Evolutionary conservation across 23 red algal genomes (phyloP), one percentile per base, ranked within the genome.

Genomic region (Gracilaria gracilis): DNA sequence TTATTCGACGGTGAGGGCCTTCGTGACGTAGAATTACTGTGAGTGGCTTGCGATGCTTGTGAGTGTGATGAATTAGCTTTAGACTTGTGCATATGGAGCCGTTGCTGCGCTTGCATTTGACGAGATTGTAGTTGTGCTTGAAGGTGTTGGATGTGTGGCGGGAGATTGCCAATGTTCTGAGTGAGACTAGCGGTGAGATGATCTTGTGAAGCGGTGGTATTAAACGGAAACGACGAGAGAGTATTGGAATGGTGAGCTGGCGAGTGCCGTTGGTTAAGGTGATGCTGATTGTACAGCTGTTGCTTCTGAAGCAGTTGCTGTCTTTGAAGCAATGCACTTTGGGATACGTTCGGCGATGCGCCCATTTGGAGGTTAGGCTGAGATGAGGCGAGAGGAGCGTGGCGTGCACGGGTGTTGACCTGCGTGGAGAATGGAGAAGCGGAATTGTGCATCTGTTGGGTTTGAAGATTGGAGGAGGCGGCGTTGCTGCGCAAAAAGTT

Each of bases 21-120:
- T 73, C 67, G 31, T 44, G 67, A 73, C 5, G 67, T 73, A 4
- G 67, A 73, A 44, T 73, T 73, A 29, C 67, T 73, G 35, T 73
- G 67, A 44, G 67, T 73, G 21, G 67, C 67, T n/a, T 73, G 67
- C 35, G 67, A 73, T 37, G 67, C 67, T 73, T 73, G 67, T 15
- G 67, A 73, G 34, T 73, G 67, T 6, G 67, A 40, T 37, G 67
- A 73, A 40, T 37, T 73, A 20, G 67, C 35, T 44, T 73, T 73
- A 23, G 67, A 73, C 67, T 44, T 73, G 16, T 73, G 67, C 17
- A 73, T 29, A 31, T 62, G n/a, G 27, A 62, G 59, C 24, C 27
- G 35, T 44, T 73, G 67, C 28, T 37, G 38, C 38, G 67, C 67
- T 40, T 73, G 67, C 35, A 73, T 15, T 73, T 73, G 67, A 21